Evolutionary conservation across 208 protist species (phyloP), one percentile per base, ranked within the genome.

Genomic region (Phytomonas serpens): DNA sequence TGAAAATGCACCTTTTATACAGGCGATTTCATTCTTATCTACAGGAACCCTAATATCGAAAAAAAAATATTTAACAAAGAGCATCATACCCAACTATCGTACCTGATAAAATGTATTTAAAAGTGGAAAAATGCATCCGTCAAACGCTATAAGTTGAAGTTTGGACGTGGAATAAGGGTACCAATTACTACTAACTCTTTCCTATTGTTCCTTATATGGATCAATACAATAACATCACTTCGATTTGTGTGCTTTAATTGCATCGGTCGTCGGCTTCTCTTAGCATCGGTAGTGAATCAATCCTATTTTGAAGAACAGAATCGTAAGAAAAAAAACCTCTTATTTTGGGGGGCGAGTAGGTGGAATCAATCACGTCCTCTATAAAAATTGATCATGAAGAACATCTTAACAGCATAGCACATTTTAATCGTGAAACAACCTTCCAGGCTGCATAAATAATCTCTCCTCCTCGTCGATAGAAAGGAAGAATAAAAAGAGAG

Each of bases 41-140:
- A 52, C 4, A 69, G 32, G 68, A 67, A 30, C 27, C 30, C 68
- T 1, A 42, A 42, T 34, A 42, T 65, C 32, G 1, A 65, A 38
- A 42, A 65, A 65, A 65, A 65, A 42, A 65, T 10, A 23, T 13
- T 11, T 37, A 63, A 63, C 29, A 65, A 65, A 65, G 62, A 65
- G 34, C 32, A 38, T 42, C 32, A 65, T 2, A 38, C 32, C 9
- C 9, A 65, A 11, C 14, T 10, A 65, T 42, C 62, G 14, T 11
- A 63, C 30, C 4, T 71, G n/a, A 40, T 73, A 2, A 29, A 64
- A 5, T 2, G 30, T 7, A 34, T 36, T 30, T 7, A 27, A 23
- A 72, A 72, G 23, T 11, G 32, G 33, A 68, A 16, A n/a, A 16
- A 37, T 27, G 13, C n/a, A 63, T 27, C 57, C 61, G 38, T 34